A percentile compares a stretch with the other conserved stretches of the same genome.
Conservation (phyloP, 306 rosid species). For the Prunus davidiana region DNA sequence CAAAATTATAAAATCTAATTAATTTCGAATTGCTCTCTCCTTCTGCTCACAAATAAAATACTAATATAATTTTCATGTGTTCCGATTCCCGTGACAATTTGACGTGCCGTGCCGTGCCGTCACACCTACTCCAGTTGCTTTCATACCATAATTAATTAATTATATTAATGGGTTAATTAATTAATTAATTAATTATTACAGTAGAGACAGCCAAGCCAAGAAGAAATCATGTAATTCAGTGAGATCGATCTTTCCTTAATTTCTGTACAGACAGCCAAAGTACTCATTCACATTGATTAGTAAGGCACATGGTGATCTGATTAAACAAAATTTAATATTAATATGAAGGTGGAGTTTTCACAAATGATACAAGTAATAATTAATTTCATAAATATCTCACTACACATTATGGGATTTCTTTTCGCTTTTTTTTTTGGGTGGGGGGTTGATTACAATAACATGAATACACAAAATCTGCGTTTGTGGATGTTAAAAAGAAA, state of each 20-base stretch:
- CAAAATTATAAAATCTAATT: not conserved
- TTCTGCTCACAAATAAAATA: conserved; percentile 32
- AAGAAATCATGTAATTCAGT: conserved; percentile 18
- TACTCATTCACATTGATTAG: conserved; percentile 3
- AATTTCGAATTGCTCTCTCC: conserved; percentile 21
- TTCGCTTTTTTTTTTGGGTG: not conserved
- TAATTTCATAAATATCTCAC: conserved; percentile 19
- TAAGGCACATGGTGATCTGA: conserved; percentile 6
- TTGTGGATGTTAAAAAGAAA: conserved; percentile 12
- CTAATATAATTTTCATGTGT: not conserved
- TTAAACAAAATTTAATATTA: not conserved
- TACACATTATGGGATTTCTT: conserved; percentile 5
- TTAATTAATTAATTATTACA: not conserved
- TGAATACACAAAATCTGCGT: conserved; percentile 19
- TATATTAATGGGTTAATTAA: too few species aligned
- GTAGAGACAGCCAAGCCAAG: not conserved
- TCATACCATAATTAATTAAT: not conserved
- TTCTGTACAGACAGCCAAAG: not conserved
- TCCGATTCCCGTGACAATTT: conserved; percentile 33
- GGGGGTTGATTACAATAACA: not conserved
- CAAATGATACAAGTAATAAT: conserved; percentile 12
- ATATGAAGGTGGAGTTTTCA: not conserved
- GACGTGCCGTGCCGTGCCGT: conserved; percentile 60
- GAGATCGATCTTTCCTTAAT: conserved; percentile 14
- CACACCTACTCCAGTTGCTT: conserved; percentile 40